A percentile compares a stretch with the other conserved stretches of the same genome.
These are phyloP conservation scores for Rhazya stricta DNA, from an alignment of 257 asterid species.

Conservation along the genomic window DNA sequence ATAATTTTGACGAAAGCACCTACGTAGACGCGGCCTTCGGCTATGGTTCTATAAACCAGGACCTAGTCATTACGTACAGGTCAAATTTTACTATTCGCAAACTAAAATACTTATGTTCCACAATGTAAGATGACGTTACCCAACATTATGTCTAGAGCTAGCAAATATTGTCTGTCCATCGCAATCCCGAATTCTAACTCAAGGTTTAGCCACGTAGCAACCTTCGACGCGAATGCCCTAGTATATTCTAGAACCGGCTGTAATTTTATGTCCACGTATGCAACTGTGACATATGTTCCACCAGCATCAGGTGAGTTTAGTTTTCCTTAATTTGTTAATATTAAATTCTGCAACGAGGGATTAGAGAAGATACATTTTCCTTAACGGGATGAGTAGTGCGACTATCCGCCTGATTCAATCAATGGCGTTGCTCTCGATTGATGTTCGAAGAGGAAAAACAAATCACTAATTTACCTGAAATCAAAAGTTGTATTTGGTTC, in stretches of 20 bases:
- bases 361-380: no score
- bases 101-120: background rate
- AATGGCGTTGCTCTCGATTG: background rate
- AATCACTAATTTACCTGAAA: background rate
- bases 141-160: background rate
- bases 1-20: constrained; percentile 1
- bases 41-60: no score
- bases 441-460: background rate
- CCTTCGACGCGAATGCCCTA: background rate
- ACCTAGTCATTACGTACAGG: background rate
- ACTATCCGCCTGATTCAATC: background rate
- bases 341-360: background rate
- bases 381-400: background rate
- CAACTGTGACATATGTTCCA: background rate
- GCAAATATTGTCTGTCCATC: background rate
- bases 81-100: background rate
- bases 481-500: background rate
- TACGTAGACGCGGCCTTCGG: background rate
- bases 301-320: background rate
- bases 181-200: background rate
- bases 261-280: background rate
- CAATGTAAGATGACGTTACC: background rate
- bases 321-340: background rate
- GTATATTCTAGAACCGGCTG: constrained; percentile 21
- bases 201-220: background rate